These are phyloP conservation scores for Gyromitra esculenta DNA, from an alignment of 2,329 filamentous ascomycete genomes.

Conservation along the genomic window DNA sequence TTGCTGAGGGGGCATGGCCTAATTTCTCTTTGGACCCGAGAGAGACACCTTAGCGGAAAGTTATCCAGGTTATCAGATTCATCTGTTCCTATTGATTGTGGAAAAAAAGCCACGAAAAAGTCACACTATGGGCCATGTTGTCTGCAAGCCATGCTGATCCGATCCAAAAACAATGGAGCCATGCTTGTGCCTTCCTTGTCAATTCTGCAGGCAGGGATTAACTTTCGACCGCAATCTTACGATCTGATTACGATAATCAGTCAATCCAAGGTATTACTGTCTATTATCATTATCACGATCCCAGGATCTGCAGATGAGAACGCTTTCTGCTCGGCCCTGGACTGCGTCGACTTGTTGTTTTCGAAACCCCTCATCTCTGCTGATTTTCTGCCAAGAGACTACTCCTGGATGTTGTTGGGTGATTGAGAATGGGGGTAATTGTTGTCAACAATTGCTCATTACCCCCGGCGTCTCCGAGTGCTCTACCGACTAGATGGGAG, in stretches of 20 bases:
- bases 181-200: slow-evolving; percentile 20
- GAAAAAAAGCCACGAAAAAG: slow-evolving; percentile 9
- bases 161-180: not conserved
- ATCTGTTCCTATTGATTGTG: slow-evolving; percentile 17
- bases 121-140: not conserved
- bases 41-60: slow-evolving; percentile 10
- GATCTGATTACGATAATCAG: slow-evolving; percentile 53
- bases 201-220: slow-evolving; percentile 28
- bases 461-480: slow-evolving; percentile 12
- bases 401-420: slow-evolving; percentile 7
- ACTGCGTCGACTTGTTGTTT: slow-evolving; percentile 33
- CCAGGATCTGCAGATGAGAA: slow-evolving; percentile 20
- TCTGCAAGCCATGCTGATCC: slow-evolving; percentile 13
- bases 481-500: not conserved
- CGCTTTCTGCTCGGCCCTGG: slow-evolving; percentile 23
- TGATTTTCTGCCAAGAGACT: slow-evolving; percentile 12
- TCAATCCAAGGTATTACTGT: slow-evolving; percentile 14
- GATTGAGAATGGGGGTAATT: slow-evolving; percentile 4
- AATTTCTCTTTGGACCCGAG: slow-evolving; percentile 1
- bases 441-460: slow-evolving; percentile 16
- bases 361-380: slow-evolving; percentile 25
- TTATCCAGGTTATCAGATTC: slow-evolving; percentile 34
- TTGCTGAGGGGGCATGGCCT: not conserved
- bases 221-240: slow-evolving; percentile 43
- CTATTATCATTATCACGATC: not conserved